Evolutionary conservation across 768 basidiomycete genomes (phyloP).

Genomic region (Crassisporium funariophilum): DNA sequence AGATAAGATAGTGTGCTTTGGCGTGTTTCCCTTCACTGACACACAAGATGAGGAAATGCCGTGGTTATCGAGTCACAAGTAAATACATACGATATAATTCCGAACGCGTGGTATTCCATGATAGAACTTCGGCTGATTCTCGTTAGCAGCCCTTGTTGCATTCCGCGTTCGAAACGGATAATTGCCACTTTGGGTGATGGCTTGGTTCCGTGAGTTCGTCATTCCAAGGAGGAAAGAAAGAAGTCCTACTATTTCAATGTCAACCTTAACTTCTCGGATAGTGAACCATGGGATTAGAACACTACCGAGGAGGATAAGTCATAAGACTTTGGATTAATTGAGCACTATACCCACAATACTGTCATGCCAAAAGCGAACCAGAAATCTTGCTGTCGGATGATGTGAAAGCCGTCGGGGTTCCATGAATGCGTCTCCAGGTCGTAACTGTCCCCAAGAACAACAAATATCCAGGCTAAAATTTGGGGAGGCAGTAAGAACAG

Average conservation of each 20-base stretch:
- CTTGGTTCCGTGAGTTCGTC: constrained; percentile 35
- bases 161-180: constrained; percentile 78
- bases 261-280: constrained; percentile 73
- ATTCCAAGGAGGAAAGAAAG: not conserved
- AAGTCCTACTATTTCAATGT: constrained; percentile 68
- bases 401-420: constrained; percentile 57
- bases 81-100: constrained; percentile 70
- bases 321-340: not conserved
- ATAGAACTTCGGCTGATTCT: constrained; percentile 76
- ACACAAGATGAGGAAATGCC: constrained; percentile 8
- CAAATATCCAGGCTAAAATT: constrained; percentile 61
- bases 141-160: constrained; percentile 83
- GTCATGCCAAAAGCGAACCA: constrained; percentile 81
- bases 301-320: constrained; percentile 33
- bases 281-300: constrained; percentile 78
- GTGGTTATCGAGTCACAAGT: constrained; percentile 5
- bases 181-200: constrained; percentile 82
- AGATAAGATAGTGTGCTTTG: constrained; percentile 80
- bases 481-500: constrained; percentile 8
- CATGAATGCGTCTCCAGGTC: constrained; percentile 56
- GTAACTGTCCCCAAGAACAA: constrained; percentile 68
- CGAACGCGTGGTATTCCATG: constrained; percentile 86
- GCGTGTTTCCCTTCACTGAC: constrained; percentile 70
- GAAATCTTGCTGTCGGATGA: constrained; percentile 73
- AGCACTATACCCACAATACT: constrained; percentile 51